Evolutionary conservation across 371 early-diverging fungal species (phyloP).

Genomic region (Mucor circinelloides): DNA sequence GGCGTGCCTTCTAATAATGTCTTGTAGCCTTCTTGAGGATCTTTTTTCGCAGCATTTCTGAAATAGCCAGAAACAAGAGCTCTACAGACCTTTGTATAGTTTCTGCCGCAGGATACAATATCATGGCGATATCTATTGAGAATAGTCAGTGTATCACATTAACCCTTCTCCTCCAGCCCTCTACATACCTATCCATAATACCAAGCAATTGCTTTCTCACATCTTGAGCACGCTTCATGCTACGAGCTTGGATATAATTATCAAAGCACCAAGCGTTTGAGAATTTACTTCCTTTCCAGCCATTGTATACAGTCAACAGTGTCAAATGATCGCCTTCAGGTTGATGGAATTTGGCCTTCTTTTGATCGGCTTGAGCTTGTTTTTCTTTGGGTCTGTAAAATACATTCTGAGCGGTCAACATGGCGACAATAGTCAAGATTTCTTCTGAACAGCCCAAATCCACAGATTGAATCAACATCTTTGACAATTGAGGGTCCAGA

Average conservation of each 20-base stretch:
- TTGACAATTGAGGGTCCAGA: slow-evolving; percentile 90
- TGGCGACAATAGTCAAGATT: slow-evolving; percentile 94
- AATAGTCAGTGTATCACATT: neutral
- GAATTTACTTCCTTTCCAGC: slow-evolving; percentile 88
- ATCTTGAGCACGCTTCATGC: slow-evolving; percentile 89
- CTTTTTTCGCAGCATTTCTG: slow-evolving; percentile 95
- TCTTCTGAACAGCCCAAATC: slow-evolving; percentile 96
- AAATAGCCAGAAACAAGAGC: slow-evolving; percentile 94
- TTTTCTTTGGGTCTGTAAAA: slow-evolving; percentile 97
- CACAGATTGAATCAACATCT: slow-evolving; percentile 90
- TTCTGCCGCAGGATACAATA: slow-evolving; percentile 91
- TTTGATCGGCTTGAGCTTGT: slow-evolving; percentile 90
- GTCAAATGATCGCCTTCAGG: slow-evolving; percentile 98
- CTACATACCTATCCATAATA: slow-evolving; percentile 84
- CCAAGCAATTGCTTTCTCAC: slow-evolving; percentile 94
- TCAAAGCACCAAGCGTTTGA: slow-evolving; percentile 96
- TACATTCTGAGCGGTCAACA: slow-evolving; percentile 92
- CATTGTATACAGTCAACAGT: slow-evolving; percentile 93
- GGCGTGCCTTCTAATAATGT: slow-evolving; percentile 95
- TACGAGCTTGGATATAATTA: slow-evolving; percentile 91
- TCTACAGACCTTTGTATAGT: slow-evolving; percentile 86
- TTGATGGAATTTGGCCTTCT: slow-evolving; percentile 97
- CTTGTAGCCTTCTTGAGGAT: slow-evolving; percentile 97
- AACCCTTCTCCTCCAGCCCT: neutral
- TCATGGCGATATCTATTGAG: slow-evolving; percentile 81